These are phyloP conservation scores for Capsella bursapastoris DNA, from an alignment of 345 rosid genomes.

Conservation along the genomic window DNA sequence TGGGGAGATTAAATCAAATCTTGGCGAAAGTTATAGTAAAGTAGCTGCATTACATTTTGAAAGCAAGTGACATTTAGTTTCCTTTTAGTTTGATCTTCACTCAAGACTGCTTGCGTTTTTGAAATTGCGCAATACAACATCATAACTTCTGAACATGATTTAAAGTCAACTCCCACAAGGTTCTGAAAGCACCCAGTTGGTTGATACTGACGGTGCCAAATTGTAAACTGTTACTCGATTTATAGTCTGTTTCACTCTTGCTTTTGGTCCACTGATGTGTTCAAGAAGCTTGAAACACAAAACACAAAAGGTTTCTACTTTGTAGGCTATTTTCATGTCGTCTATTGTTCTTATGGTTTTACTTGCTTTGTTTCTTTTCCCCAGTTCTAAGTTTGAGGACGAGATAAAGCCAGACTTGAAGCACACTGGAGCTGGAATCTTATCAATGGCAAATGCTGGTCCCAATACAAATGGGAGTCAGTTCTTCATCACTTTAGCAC, in stretches of 20 bases:
- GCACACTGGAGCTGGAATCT: conserved; percentile 93
- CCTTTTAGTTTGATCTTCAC: not conserved
- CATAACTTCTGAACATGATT: not conserved
- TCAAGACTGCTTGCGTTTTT: too few species aligned
- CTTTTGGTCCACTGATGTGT: conserved; percentile 7
- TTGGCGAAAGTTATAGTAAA: too few species aligned
- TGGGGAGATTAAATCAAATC: not conserved
- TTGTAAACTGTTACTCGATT: not conserved
- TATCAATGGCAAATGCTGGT: conserved; percentile 99
- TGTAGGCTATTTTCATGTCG: not conserved
- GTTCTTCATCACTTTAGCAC: conserved; percentile 90
- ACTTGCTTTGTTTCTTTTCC: not conserved
- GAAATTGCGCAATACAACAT: not conserved
- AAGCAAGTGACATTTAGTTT: not conserved
- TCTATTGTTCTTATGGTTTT: not conserved
- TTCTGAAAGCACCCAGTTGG: not conserved
- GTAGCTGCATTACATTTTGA: too few species aligned
- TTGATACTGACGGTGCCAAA: not conserved
- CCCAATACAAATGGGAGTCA: conserved; percentile 93
- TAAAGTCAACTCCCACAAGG: not conserved
- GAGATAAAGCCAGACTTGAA: conserved; percentile 83
- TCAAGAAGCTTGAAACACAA: not conserved
- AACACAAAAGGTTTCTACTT: conserved; percentile 1
- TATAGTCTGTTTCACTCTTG: conserved; percentile 9
- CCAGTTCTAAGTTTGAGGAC: conserved; percentile 81